Evolutionary conservation across 768 basidiomycete genomes (phyloP), one percentile per base, ranked within the genome.

Genomic region (Omphalotus guepiniiformis): DNA sequence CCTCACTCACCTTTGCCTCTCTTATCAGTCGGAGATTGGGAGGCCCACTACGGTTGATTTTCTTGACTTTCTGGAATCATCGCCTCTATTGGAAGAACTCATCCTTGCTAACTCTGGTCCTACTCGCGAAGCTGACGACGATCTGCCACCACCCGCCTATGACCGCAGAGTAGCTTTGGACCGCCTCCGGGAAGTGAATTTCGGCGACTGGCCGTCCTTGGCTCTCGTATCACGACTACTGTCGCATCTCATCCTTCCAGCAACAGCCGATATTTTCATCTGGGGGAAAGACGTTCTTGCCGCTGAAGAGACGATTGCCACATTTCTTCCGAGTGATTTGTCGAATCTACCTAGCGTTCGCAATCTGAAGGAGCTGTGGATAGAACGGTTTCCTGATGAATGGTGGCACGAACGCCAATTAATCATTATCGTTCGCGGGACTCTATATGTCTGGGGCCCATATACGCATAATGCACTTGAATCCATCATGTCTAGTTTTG

Each of bases 71-170:
- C 43, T 58, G 16, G 40, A 47, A 28, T 18, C 4, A 13, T 56
- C 53, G 7, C 57, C 57, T 27, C 35, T 28, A 4, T 26, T 58
- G 2, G 57, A 58, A 32, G 47, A 47, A 16, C 47, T 58, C 11
- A 44, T 45, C 13, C 46, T 58, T 12, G 45, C 54, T 35, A 36
- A 43, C 7, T 55, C 55, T 32, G 57, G 57, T 15, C 57, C 57
- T 13, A 53, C 50, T 18, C 41, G 49, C 13, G 25, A 25, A 29
- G 42, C 29, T 16, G 37, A 25, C 23, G 51, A 49, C 2, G 46
- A 50, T 29, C 22, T 34, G 19, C 39, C 48, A 7, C 21, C 36
- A 18, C 18, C 39, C 35, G 18, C 41, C 3, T 29, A 38, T 19
- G 40, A 35, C 21, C 52, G 52, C n/a, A n/a, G 41, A 16, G 27